These are phyloP conservation scores for Plantago ovata DNA, from an alignment of 257 asterid species.

Conservation along the genomic window DNA sequence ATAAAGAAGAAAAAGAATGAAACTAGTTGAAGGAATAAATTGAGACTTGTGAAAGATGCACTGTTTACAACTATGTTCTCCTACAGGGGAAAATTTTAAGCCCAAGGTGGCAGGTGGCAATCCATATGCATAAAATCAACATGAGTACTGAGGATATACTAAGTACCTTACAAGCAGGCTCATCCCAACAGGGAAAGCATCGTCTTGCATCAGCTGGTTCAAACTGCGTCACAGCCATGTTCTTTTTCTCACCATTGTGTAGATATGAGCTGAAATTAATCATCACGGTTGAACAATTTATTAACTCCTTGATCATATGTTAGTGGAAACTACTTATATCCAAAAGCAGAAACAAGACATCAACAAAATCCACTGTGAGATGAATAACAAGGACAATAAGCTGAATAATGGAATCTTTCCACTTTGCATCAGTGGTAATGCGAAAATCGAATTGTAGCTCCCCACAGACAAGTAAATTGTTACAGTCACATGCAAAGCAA, in stretches of 20 bases:
- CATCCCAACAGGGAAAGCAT: constrained; percentile 99
- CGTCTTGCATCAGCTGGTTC: constrained; percentile 99
- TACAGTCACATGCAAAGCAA: too few species aligned
- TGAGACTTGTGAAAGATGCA: too few species aligned
- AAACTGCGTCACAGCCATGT: constrained; percentile 94
- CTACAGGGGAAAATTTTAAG: too few species aligned
- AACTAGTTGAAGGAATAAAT: too few species aligned
- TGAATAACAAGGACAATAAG: neutral
- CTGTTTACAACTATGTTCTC: too few species aligned
- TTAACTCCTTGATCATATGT: neutral
- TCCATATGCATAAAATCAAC: neutral
- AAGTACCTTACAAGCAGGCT: constrained; percentile 89
- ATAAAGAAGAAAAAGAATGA: neutral
- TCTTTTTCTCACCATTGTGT: constrained; percentile 82
- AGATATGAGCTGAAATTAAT: constrained; percentile 58
- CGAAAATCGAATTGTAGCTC: neutral
- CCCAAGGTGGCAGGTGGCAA: too few species aligned
- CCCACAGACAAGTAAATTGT: neutral
- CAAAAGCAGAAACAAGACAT: constrained; percentile 10
- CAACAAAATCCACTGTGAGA: neutral
- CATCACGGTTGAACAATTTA: constrained; percentile 16
- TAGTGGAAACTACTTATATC: neutral
- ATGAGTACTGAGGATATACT: constrained; percentile 4
- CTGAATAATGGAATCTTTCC: constrained; percentile 6
- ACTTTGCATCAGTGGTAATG: constrained; percentile 3